A percentile compares a stretch with the other conserved stretches of the same genome.
Conservation (phyloP, 202 grass and related monocot genomes). For the Carex arenaria region DNA sequence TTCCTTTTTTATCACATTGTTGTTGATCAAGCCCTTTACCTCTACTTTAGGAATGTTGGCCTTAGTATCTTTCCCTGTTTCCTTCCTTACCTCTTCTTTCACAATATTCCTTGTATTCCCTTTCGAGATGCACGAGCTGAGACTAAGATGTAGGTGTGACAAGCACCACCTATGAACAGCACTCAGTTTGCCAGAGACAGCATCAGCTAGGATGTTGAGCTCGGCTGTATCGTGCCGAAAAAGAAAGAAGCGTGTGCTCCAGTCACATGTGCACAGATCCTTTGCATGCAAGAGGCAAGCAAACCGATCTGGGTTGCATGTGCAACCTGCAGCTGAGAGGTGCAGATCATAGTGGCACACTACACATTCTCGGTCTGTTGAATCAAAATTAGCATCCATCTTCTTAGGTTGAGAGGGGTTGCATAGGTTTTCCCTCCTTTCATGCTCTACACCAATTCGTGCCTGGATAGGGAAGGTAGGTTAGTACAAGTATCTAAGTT, state of each 20-base stretch:
- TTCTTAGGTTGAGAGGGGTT: constrained; percentile 55
- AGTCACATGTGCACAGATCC: constrained; percentile 72
- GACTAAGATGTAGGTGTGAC: constrained; percentile 70
- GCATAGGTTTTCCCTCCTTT: constrained; percentile 47
- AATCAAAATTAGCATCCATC: constrained; percentile 79
- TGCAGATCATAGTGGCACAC: constrained; percentile 94
- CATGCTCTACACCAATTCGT: constrained; percentile 56
- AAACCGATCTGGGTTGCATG: constrained; percentile 59
- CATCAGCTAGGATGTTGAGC: constrained; percentile 80
- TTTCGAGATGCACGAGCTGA: constrained; percentile 60
- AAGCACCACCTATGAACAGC: constrained; percentile 86
- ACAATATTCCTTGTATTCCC: constrained; percentile 33
- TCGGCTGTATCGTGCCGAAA: constrained; percentile 79
- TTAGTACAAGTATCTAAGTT: not conserved
- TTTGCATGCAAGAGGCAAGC: constrained; percentile 71
- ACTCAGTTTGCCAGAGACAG: constrained; percentile 82
- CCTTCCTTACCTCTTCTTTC: constrained; percentile 25
- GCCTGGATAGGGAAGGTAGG: constrained; percentile 38
- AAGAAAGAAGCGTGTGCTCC: constrained; percentile 59
- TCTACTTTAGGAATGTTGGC: not conserved
- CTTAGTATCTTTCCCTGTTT: not conserved
- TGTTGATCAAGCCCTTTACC: not conserved
- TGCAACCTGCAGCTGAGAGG: constrained; percentile 71
- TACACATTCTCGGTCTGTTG: constrained; percentile 63
- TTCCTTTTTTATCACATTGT: not conserved